Conservation (phyloP, 2,329 filamentous ascomycete genomes). For the Westerdykella sp. region DNA sequence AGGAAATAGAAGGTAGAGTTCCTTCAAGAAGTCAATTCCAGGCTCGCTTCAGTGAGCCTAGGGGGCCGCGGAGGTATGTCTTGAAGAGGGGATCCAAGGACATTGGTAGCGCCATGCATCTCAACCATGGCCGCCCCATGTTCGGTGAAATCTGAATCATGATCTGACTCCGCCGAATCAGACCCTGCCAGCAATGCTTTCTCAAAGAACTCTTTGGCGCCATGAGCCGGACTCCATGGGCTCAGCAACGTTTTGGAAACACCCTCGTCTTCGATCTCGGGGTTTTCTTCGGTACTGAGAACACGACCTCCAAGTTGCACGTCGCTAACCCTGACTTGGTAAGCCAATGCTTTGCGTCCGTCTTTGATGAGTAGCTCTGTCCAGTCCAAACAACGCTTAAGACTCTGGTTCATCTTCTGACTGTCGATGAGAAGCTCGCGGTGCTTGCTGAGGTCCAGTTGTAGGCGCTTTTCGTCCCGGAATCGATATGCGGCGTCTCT, state of each 20-base stretch:
- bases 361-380: conserved; percentile 88
- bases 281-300: conserved; percentile 61
- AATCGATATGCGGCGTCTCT: conserved; percentile 52
- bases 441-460: conserved; percentile 80
- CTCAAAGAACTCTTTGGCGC: conserved; percentile 7
- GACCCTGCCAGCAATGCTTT: too few relatives aligned
- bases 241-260: conserved; percentile 30
- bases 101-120: conserved; percentile 14
- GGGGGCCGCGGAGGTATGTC: conserved; percentile 21
- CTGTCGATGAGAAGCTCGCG: conserved; percentile 82
- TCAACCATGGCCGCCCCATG: not conserved
- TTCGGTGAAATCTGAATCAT: too few relatives aligned
- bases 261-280: conserved; percentile 17
- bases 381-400: conserved; percentile 82
- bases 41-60: conserved; percentile 13
- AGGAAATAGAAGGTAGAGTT: conserved; percentile 2
- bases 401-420: conserved; percentile 90
- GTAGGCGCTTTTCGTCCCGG: conserved; percentile 75
- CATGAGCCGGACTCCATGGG: conserved; percentile 31
- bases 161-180: too few relatives aligned
- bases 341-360: conserved; percentile 78
- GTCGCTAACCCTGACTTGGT: conserved; percentile 71
- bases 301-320: conserved; percentile 76
- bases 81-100: conserved; percentile 24
- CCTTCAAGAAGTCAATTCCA: conserved; percentile 9